phyloP scores from a whole-genome alignment of 148 eudicot genomes.

The Chenopodium suecicum region DNA sequence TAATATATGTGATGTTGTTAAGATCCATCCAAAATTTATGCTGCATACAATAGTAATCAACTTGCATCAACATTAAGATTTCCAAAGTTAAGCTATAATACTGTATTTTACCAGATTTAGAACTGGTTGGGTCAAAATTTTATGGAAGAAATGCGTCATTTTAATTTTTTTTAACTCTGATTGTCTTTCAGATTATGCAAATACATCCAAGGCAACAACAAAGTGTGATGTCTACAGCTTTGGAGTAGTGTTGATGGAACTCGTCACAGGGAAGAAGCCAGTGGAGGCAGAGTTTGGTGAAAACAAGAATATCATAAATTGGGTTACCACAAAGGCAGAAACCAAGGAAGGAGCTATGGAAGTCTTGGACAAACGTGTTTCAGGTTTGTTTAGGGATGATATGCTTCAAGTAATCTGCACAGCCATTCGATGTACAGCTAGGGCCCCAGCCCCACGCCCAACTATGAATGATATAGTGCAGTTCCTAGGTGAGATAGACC shows the following conservation, averaged over 20 bases:
- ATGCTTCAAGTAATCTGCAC: slow-evolving; percentile 70
- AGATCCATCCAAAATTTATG: background rate
- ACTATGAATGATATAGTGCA: slow-evolving; percentile 85
- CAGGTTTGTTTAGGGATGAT: slow-evolving; percentile 58
- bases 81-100: background rate
- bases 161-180: background rate
- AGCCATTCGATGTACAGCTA: slow-evolving; percentile 73
- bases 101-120: background rate
- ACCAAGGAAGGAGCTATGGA: slow-evolving; percentile 83
- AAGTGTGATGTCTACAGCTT: slow-evolving; percentile 95
- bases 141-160: background rate
- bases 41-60: background rate
- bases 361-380: slow-evolving; percentile 58
- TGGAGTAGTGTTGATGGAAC: slow-evolving; percentile 93
- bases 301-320: slow-evolving; percentile 83
- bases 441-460: slow-evolving; percentile 63
- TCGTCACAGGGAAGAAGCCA: slow-evolving; percentile 86
- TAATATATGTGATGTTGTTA: background rate
- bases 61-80: background rate
- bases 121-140: background rate
- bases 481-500: slow-evolving; percentile 70
- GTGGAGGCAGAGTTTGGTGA: slow-evolving; percentile 92
- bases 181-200: slow-evolving; percentile 64
- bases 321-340: slow-evolving; percentile 73
- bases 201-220: slow-evolving; percentile 79